These are phyloP conservation scores for Erythrophleum ivorense DNA, from an alignment of 331 rosid species.

Conservation along the genomic window DNA sequence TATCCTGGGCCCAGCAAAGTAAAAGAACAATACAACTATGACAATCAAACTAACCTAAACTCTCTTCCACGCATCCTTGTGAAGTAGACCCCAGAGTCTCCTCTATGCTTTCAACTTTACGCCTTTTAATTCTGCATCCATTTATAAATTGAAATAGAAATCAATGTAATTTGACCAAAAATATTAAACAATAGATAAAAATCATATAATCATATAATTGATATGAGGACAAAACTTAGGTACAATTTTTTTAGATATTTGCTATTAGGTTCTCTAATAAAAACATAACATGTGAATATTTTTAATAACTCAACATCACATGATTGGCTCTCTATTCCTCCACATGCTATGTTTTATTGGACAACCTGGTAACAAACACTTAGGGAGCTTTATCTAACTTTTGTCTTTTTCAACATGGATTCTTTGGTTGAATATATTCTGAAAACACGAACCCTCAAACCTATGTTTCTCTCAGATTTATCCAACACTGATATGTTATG, in stretches of 20 bases:
- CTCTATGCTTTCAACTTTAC: constrained; percentile 56
- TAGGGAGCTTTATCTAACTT: neutral
- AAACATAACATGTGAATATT: neutral
- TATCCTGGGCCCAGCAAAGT: neutral
- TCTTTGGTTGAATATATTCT: neutral
- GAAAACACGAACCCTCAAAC: constrained; percentile 5
- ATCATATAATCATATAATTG: neutral
- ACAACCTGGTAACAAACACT: neutral
- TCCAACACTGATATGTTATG: neutral
- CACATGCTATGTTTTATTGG: neutral
- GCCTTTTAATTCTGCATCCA: constrained; percentile 60
- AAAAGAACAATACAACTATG: neutral
- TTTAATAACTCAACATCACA: neutral
- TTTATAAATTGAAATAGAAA: constrained; percentile 24
- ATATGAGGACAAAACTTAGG: neutral
- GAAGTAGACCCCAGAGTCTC: constrained; percentile 52
- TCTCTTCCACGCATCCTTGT: constrained; percentile 36
- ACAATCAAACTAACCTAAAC: constrained; percentile 47
- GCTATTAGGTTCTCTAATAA: neutral
- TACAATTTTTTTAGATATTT: neutral
- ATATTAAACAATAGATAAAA: neutral
- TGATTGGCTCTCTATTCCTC: neutral
- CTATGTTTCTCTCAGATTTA: constrained; percentile 8
- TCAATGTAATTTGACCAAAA: constrained; percentile 13
- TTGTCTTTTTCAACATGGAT: neutral